Evolutionary conservation across 129 eudicot species (phyloP), one percentile per base, ranked within the genome.

Genomic region (Chrysanthemum lavandulifolium): DNA sequence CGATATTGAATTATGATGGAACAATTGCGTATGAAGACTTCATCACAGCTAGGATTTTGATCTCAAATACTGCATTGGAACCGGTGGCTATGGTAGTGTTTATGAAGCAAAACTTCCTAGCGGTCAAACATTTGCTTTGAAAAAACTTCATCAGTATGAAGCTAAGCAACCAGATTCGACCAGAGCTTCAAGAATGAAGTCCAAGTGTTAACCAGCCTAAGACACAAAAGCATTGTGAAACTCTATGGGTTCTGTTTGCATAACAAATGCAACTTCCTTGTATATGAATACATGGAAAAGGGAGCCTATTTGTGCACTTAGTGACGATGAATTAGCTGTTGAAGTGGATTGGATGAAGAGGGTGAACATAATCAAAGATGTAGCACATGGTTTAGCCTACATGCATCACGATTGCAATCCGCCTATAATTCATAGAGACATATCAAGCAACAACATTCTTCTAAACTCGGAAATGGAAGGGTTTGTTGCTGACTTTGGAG

Each of bases 61-160:
- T 48, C 74, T 70, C 73, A 69, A 40, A 75, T 74, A 82, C 11
- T 82, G 86, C 70, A 75, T 82, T 10, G 83, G 86, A 49, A 73
- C 74, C 0, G 86, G 83, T 62, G 78, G 80, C 9, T 82, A 79
- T 68, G 83, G 80, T 23, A 78, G 65, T 19, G 75, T 74, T 19
- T 82, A 82, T 43, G 68, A 70, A 64, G 83, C 83, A 1, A 47
- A 68, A 57, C 68, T 82, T n/a, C 79, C 85, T 0, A 59, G 29
- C 13, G 81, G 81, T 6, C 36, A 75, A 65, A 75, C 61, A 54
- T 63, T 80, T 61, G 84, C 84, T 45, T 76, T 80, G 45, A 80
- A 80, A 57, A 80, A 75, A 76, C 80, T 70, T 31, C 74, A 74
- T 25, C 79, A 60, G 33, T 65, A 25, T 18, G 79, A 76, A 51